Percentiles rank a stretch among this genome's conserved stretches.
Conservation (phyloP, 2,329 filamentous ascomycete genomes). For the Aphanocladium album region DNA sequence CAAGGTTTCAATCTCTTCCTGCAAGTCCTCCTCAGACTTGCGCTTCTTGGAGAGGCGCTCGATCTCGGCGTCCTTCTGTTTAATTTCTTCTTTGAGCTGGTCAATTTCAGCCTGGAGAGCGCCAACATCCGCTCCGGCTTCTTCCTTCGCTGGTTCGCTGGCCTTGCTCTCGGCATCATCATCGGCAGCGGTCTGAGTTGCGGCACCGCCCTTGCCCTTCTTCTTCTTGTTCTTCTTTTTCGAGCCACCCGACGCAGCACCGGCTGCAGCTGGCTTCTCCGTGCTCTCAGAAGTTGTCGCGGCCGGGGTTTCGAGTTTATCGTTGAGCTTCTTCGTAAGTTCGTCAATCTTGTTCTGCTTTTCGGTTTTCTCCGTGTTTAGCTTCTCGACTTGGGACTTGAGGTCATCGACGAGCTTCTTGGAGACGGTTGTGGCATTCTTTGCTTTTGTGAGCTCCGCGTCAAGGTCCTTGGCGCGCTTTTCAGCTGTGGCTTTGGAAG, state of each 20-base stretch:
- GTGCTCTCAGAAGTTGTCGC: constrained; percentile 14
- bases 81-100: constrained; percentile 48
- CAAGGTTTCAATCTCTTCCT: constrained; percentile 80
- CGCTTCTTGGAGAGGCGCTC: constrained; percentile 64
- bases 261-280: constrained; percentile 15
- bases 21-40: constrained; percentile 70
- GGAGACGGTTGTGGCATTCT: constrained; percentile 34
- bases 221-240: constrained; percentile 70
- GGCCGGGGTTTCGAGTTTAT: constrained; percentile 20
- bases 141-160: constrained; percentile 32
- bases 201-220: constrained; percentile 69
- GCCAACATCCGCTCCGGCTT: constrained; percentile 28
- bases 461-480: constrained; percentile 36
- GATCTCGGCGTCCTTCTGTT: constrained; percentile 68
- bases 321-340: constrained; percentile 41
- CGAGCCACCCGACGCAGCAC: constrained; percentile 20
- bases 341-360: constrained; percentile 31
- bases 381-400: constrained; percentile 30
- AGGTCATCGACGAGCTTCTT: constrained; percentile 38
- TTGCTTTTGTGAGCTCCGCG: constrained; percentile 34
- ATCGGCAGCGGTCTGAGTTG: constrained; percentile 18
- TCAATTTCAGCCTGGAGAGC: constrained; percentile 45
- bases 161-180: constrained; percentile 33
- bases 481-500: constrained; percentile 30
- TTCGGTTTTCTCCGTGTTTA: constrained; percentile 30